Percentiles rank a stretch among this genome's conserved stretches.
phyloP scores from a whole-genome alignment of 345 rosid genomes.

The Brassica carinata region DNA sequence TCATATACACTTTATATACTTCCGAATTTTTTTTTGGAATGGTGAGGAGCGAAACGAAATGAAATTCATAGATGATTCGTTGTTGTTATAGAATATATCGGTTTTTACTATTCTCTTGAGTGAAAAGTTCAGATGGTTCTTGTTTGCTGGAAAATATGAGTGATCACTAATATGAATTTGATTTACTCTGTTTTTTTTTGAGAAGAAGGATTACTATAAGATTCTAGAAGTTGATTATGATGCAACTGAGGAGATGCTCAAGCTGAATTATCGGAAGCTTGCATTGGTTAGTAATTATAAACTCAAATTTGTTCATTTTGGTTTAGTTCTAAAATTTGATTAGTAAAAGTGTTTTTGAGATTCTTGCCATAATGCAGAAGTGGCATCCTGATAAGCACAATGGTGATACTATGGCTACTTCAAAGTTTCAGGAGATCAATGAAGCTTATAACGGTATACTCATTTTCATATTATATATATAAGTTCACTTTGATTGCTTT shows the following conservation, averaged over 20 bases:
- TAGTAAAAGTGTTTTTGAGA: constrained; percentile 25
- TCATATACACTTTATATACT: not conserved
- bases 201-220: constrained; percentile 70
- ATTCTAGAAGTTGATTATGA: constrained; percentile 77
- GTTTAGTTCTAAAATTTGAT: not conserved
- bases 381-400: constrained; percentile 94
- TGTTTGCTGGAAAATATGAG: not conserved
- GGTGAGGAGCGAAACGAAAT: not conserved
- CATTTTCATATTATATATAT: not conserved
- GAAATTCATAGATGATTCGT: not conserved
- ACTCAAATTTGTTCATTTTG: not conserved
- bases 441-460: constrained; percentile 76
- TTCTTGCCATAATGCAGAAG: constrained; percentile 45
- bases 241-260: constrained; percentile 78
- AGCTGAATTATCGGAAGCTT: constrained; percentile 70
- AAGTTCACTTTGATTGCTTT: not conserved
- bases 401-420: constrained; percentile 62
- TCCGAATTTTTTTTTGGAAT: not conserved
- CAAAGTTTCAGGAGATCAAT: constrained; percentile 77
- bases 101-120: not conserved
- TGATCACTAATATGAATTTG: not conserved
- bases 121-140: not conserved
- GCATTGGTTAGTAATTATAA: constrained; percentile 61
- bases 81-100: not conserved
- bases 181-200: constrained; percentile 1